A percentile compares a stretch with the other conserved stretches of the same genome.
phyloP scores from a whole-genome alignment of 352 stramenopile genomes.

The Phytopythium chamaehyphon region DNA sequence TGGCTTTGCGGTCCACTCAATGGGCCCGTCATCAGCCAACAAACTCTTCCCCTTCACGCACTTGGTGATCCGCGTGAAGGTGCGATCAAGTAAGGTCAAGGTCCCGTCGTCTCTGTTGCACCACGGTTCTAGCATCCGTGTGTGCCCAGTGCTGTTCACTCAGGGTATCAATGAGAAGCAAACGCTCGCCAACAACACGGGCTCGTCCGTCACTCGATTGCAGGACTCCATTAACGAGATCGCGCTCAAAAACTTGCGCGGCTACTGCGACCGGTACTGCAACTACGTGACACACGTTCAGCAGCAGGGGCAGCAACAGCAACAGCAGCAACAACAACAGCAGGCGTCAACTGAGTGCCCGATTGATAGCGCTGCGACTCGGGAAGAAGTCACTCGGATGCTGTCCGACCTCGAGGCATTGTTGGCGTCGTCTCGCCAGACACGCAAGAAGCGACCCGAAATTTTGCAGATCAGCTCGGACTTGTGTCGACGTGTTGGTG shows the following conservation, averaged over 20 bases:
- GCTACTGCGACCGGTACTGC: slow-evolving; percentile 75
- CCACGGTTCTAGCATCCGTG: slow-evolving; percentile 57
- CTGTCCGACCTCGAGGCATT: slow-evolving; percentile 66
- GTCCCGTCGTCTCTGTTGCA: slow-evolving; percentile 43
- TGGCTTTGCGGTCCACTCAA: slow-evolving; percentile 24
- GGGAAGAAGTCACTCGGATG: slow-evolving; percentile 53
- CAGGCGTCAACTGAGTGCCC: background rate
- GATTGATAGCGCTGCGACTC: slow-evolving; percentile 18
- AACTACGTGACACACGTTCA: slow-evolving; percentile 56
- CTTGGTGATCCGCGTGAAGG: slow-evolving; percentile 79
- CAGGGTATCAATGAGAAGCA: slow-evolving; percentile 94
- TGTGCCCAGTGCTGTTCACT: slow-evolving; percentile 75
- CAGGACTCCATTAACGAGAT: slow-evolving; percentile 83
- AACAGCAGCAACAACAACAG: slow-evolving; percentile 16
- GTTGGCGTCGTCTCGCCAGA: slow-evolving; percentile 59
- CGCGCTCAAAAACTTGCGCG: slow-evolving; percentile 59
- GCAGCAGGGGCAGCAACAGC: slow-evolving; percentile 20
- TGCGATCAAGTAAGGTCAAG: slow-evolving; percentile 77
- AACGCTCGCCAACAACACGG: slow-evolving; percentile 88
- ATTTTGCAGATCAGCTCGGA: slow-evolving; percentile 84
- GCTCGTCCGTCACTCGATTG: slow-evolving; percentile 65
- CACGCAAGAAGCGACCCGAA: slow-evolving; percentile 80
- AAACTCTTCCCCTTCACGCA: slow-evolving; percentile 65
- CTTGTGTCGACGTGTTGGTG: slow-evolving; percentile 76
- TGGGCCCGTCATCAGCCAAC: slow-evolving; percentile 37